Evolutionary conservation across 768 basidiomycete species (phyloP), one percentile per base, ranked within the genome.

Genomic region (Termitomyces sp.): DNA sequence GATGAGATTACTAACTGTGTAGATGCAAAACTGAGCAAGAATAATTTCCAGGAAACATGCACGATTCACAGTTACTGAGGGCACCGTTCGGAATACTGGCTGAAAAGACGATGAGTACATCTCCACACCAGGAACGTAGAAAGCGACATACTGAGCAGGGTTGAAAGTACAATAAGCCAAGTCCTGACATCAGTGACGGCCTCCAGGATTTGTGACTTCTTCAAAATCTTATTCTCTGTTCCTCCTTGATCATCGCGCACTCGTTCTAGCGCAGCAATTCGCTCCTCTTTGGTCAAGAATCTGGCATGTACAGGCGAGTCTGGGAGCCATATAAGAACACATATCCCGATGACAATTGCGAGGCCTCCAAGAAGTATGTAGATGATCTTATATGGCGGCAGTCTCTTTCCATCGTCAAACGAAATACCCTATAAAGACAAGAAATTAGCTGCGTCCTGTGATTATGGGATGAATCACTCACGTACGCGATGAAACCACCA

Each of bases 231-330:
- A 69, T 86, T 86, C 63, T 79, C 77, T 0, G 80, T 85, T 0
- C 86, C 87, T 44, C 83, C 82, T 60, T 84, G 80, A 60, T 86
- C 84, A 58, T 85, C 76, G n/a, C 83, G 80, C 10, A 88, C 83
- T 43, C 86, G 79, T 65, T 87, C 86, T 36, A 87, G 68, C 3
- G 77, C 83, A 42, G 85, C 83, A 46, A 86, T 77, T 4, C 83
- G 75, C 61, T 88, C 85, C 63, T 85, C 80, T 54, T 73, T 75
- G 0, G 77, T 82, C 16, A 87, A 72, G 64, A 83, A 77, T 5
- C 63, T 69, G 1, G 86, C 85, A 61, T 81, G 79, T 3, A 86
- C 81, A 4, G 85, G 86, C 0, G 85, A 85, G 65, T 87, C 85
- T 0, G 86, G 85, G 16, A 87, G 72, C 80, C 78, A 84, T 9